Evolutionary conservation across 495 filamentous ascomycete genomes (phyloP), one percentile per base, ranked within the genome.

Genomic region (Lichenothelia convexa): DNA sequence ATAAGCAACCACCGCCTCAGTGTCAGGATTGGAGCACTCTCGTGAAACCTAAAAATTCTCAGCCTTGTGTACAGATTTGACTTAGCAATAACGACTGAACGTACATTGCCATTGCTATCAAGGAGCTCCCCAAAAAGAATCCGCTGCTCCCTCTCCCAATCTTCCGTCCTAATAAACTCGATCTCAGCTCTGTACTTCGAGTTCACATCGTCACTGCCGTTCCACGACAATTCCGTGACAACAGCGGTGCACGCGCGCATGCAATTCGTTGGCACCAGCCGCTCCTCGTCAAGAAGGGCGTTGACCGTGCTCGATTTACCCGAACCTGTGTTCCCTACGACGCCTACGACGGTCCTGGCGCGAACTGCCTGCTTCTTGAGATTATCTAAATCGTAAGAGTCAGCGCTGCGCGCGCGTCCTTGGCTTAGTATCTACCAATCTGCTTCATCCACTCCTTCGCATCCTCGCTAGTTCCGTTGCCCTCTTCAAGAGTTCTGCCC

Each of bases 241-340:
- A 71, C 68, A 0, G 75, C 73, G 3, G 76, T 80, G 40, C 72
- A 78, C 6, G 72, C 75, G 39, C 70, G 55, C 67, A 70, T 71
- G 43, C 66, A 69, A 35, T 68, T 68, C 11, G 67, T 71, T 12
- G 65, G 57, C 3, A 70, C 56, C 17, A 68, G 48, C 0, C 55
- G 53, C 33, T 70, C 61, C 26, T 41, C 50, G 30, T 53, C 52
- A 11, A 55, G 44, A 34, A 55, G 36, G 6, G 52, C 52, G 30
- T 55, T 55, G 23, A 55, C 53, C 8, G 53, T 45, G 29, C 44
- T 45, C 27, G 41, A 49, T 22, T 55, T 55, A 12, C 52, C 52
- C 16, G 52, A 47, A 3, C 52, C 50, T 8, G 52, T 55, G 24
- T 53, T 53, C 9, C 52, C 52, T 5, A 51, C 52, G 3, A 55